Base-by-base conservation (phyloP, 352 stramenopile species). In the Phytopythium helicoides region DNA sequence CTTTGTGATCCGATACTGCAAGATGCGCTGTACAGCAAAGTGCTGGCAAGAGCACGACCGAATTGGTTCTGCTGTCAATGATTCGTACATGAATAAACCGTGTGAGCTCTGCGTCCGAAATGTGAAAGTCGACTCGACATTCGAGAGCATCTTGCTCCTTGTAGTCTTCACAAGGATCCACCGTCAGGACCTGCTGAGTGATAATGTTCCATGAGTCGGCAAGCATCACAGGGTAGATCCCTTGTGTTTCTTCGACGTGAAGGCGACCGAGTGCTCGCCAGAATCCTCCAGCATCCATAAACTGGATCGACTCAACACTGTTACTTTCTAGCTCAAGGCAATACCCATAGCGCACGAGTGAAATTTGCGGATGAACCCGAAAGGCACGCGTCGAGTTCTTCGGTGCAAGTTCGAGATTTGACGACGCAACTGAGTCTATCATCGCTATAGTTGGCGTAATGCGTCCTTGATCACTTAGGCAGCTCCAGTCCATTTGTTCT, bases 91-190 rank as follows among this genome's bases (percentile, higher is more conserved):
- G 77, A 6, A 86, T 56, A 33, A 62, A 86, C 1, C 57, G 57
- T 8, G 51, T 39, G 1, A 90, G 60, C 26, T 76, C 54, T 4
- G 67, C 57, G 33, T 91, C 81, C 0, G 74, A 76, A 3, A 91
- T n/a, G 42, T 89, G 60, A 21, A 90, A 48, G 56, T 87, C 74
- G 14, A 89, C 25, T 28, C 68, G 64, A 9, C 91, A 42, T 19
- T 85, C 66, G 9, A 70, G 25, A 26, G 33, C 18, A 6, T 39
- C 18, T 3, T 73, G 44, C 36, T 47, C 25, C 9, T 47, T 15
- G 14, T 21, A 18, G 12, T 16, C 16, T 46, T n/a, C 6, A 33
- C 11, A 33, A 38, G 40, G n/a, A 11, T 50, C 44, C 8, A 50
- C 26, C 16, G 26, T 39, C 44, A 50, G 14, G 2, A 28, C 72